Percentiles rank a stretch among this genome's conserved stretches.
phyloP scores from a whole-genome alignment of 129 eudicot genomes.

The Smallanthus sonchifolius region DNA sequence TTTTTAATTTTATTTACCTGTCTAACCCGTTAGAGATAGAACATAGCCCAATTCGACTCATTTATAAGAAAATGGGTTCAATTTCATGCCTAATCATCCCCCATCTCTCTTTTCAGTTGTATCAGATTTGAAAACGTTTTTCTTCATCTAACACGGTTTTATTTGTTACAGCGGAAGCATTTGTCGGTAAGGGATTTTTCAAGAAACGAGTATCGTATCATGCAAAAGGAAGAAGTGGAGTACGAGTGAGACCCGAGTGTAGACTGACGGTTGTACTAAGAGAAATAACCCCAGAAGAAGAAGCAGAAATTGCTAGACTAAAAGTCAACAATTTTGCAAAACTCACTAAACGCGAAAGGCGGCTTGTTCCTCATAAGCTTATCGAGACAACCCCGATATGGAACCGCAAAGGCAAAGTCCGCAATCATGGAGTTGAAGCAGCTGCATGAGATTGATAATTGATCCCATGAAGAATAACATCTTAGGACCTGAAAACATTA shows the following conservation, averaged over 20 bases:
- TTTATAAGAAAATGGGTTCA: too few species aligned
- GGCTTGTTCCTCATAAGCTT: constrained; percentile 82
- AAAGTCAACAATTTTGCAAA: constrained; percentile 62
- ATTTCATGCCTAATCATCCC: too few species aligned
- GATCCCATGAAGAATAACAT: constrained; percentile 15
- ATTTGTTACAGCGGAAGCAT: constrained; percentile 73
- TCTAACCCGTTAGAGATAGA: too few species aligned
- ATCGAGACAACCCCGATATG: constrained; percentile 84
- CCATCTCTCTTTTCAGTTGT: too few species aligned
- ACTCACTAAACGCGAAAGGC: constrained; percentile 65
- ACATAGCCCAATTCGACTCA: too few species aligned
- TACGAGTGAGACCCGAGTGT: constrained; percentile 65
- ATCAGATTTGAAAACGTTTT: background rate
- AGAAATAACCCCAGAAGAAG: constrained; percentile 84
- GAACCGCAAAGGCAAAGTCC: constrained; percentile 68
- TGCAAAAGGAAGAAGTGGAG: constrained; percentile 70
- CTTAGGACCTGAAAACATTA: constrained; percentile 1
- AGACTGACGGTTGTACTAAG: constrained; percentile 81
- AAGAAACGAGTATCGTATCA: constrained; percentile 62
- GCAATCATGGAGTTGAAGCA: constrained; percentile 24
- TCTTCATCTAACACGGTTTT: background rate
- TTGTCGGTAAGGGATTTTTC: constrained; percentile 76
- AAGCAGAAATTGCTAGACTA: constrained; percentile 74
- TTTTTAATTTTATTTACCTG: too few species aligned
- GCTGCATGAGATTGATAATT: constrained; percentile 31